phyloP scores from a whole-genome alignment of 805 yeast genomes.

The Schwanniomyces polymorphus region DNA sequence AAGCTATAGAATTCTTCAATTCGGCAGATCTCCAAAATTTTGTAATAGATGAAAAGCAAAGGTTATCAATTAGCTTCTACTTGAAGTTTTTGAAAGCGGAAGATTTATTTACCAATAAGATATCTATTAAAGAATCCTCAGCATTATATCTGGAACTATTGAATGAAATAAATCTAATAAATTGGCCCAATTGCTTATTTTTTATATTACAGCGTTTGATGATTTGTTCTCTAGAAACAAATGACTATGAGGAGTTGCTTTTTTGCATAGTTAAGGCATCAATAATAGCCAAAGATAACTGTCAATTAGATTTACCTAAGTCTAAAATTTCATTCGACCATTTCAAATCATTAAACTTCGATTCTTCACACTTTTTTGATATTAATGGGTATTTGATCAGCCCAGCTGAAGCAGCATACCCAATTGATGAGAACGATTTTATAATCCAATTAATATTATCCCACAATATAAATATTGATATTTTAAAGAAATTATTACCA shows the following conservation, averaged over 20 bases:
- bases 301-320: not conserved
- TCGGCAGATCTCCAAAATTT: not conserved
- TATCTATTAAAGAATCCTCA: not conserved
- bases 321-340: not conserved
- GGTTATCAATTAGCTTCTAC: not conserved
- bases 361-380: not conserved
- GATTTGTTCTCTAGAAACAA: constrained; percentile 31
- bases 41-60: not conserved
- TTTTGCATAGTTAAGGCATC: not conserved
- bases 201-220: constrained; percentile 36
- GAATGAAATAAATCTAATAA: constrained; percentile 8
- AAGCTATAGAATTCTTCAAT: constrained; percentile 2
- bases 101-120: not conserved
- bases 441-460: not conserved
- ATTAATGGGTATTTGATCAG: not conserved
- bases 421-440: not conserved
- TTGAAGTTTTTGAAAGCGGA: not conserved
- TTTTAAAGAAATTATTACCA: constrained; percentile 7
- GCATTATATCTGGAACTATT: not conserved
- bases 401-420: not conserved
- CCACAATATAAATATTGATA: constrained; percentile 2
- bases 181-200: constrained; percentile 38
- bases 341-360: not conserved
- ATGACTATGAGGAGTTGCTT: constrained; percentile 16
- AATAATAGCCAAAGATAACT: not conserved